Evolutionary conservation across 148 eudicot species (phyloP).

Genomic region (Rhododendron mucronatum): DNA sequence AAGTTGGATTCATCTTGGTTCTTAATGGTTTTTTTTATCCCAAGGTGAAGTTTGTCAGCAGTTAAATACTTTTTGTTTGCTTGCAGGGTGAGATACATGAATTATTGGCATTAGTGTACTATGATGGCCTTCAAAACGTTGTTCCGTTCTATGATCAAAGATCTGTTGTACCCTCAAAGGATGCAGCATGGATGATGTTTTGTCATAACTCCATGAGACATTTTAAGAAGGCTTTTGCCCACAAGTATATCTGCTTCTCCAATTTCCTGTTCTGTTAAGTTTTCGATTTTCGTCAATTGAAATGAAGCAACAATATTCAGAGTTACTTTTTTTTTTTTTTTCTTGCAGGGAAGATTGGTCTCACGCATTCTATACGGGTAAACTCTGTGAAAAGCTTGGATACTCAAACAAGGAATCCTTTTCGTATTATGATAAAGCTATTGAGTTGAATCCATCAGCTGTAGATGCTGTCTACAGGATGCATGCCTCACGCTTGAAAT

Average conservation of each 20-base stretch:
- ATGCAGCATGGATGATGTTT: constrained; percentile 68
- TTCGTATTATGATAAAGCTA: constrained; percentile 73
- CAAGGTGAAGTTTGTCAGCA: background rate
- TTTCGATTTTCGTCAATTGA: background rate
- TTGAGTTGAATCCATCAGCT: constrained; percentile 75
- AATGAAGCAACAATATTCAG: constrained; percentile 1
- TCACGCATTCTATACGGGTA: constrained; percentile 81
- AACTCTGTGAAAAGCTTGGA: constrained; percentile 86
- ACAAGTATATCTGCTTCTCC: constrained; percentile 47
- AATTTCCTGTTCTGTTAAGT: background rate
- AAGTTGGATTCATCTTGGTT: background rate
- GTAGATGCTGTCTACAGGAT: constrained; percentile 95
- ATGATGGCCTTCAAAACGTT: constrained; percentile 91
- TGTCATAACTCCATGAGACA: constrained; percentile 85
- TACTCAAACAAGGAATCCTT: constrained; percentile 59
- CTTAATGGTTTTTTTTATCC: background rate
- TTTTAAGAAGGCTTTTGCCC: constrained; percentile 81
- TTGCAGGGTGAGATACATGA: constrained; percentile 96
- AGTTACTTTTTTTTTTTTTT: constrained; percentile 1
- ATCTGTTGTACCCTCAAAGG: constrained; percentile 58
- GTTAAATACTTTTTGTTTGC: constrained; percentile 14
- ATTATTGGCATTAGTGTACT: constrained; percentile 90
- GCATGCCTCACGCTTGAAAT: constrained; percentile 98
- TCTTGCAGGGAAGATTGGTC: constrained; percentile 88
- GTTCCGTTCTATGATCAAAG: constrained; percentile 95